These are phyloP conservation scores for Saccharomycopsis phalli DNA, from an alignment of 1,139 yeast genomes.

Conservation along the genomic window DNA sequence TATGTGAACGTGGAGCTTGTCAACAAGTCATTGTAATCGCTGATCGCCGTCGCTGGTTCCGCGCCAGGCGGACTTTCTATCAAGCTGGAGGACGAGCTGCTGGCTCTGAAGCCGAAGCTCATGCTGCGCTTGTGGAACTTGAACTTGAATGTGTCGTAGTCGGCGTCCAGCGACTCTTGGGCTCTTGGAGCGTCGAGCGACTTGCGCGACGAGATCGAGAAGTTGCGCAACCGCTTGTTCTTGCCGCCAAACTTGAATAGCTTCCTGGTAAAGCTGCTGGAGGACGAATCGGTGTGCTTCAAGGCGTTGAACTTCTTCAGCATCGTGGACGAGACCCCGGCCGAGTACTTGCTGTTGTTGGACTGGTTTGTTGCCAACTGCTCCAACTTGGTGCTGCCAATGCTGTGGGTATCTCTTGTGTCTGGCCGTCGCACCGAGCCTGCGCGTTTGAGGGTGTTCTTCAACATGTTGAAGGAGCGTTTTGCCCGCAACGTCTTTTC, in stretches of 20 bases:
- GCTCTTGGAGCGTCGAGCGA: not conserved
- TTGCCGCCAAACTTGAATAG: not conserved
- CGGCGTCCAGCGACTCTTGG: not conserved
- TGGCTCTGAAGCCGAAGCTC: conserved; percentile 6
- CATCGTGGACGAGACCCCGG: too few species aligned
- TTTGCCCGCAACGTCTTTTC: not conserved
- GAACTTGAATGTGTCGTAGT: conserved; percentile 9
- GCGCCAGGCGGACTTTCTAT: not conserved
- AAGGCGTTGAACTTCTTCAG: too few species aligned
- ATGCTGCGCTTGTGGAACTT: conserved; percentile 12
- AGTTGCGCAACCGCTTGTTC: not conserved
- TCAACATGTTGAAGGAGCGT: conserved; percentile 6
- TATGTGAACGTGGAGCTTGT: not conserved
- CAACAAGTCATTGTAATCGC: conserved; percentile 1
- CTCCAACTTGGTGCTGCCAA: conserved; percentile 1
- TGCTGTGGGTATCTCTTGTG: not conserved
- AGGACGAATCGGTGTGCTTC: not conserved
- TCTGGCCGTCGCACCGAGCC: not conserved
- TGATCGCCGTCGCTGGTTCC: not conserved
- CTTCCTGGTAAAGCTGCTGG: not conserved
- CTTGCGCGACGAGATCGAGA: not conserved
- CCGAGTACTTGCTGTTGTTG: not conserved
- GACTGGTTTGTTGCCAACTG: not conserved
- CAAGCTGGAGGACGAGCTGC: not conserved
- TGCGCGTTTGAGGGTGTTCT: conserved; percentile 2